Evolutionary conservation across 257 asterid genomes (phyloP), one percentile per base, ranked within the genome.

Genomic region (Primulina eburnea): DNA sequence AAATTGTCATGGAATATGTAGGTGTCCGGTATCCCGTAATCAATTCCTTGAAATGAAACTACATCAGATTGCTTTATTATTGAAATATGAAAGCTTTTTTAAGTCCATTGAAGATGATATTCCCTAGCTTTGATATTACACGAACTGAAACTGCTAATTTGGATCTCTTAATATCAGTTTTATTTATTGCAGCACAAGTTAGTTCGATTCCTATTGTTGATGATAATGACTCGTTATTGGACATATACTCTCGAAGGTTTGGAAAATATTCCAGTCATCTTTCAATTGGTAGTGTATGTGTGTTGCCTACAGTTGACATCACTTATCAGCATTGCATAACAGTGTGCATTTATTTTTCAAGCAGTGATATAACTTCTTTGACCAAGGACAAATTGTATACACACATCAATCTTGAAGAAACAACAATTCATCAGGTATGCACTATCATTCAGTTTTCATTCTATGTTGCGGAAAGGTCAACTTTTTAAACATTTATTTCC

Each of bases 181-280:
- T 50, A 47, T 50, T 50, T 62, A 70, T 78, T 78, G 80, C 94
- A 93, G 98, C 87, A 29, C 94, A 87, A 82, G 96, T 90, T 79
- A 89, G 98, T 76, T 85, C 98, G 11, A 77, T 93, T 73, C 98
- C 97, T 37, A 82, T 93, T 71, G 96, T 90, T 69, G 99, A 93
- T 79, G 96, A 93, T 68, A 86, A 87, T 75, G 90, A 86, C 89
- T 87, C 97, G 61, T 73, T 93, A 76, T 77, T 90, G 90, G 97
- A 90, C 68, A 76, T 90, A 67, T 93, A 87, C 78, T 82, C 95
- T 59, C 88, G 99, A 79, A 93, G 99, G 99, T 87, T 68, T 65
- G 87, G 57, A 74, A 10, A 69, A 34, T 60, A 69, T 70, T 14
- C 62, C 21, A 5, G 7, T 17, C 57, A 50, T 50, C 57, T 16